phyloP scores from a whole-genome alignment of 73 alveolate genomes.

The Blepharisma stoltei region DNA sequence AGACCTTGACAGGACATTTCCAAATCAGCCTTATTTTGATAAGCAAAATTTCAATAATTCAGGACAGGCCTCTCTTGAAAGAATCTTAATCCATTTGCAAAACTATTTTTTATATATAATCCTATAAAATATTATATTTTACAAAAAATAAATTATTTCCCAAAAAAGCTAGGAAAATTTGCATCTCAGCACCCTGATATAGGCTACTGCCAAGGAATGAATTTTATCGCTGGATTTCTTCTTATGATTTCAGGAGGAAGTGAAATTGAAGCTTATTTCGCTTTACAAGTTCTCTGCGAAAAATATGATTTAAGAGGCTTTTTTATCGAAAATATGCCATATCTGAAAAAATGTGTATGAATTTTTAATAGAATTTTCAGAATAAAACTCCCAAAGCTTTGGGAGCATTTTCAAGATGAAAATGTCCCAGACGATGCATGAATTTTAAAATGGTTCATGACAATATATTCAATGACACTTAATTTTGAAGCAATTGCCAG shows the following conservation, averaged over 20 bases:
- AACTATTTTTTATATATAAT: no score
- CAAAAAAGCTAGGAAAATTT: neutral
- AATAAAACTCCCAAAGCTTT: slow-evolving; percentile 39
- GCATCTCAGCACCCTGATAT: slow-evolving; percentile 37
- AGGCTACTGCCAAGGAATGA: slow-evolving; percentile 62
- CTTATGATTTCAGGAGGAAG: slow-evolving; percentile 54
- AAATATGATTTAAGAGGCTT: slow-evolving; percentile 42
- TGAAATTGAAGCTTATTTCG: slow-evolving; percentile 65
- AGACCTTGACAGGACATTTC: slow-evolving; percentile 24
- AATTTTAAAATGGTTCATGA: slow-evolving; percentile 55
- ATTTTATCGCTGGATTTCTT: slow-evolving; percentile 55
- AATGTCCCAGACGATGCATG: slow-evolving; percentile 43
- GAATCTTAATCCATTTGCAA: no score
- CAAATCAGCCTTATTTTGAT: slow-evolving; percentile 23
- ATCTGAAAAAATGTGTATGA: slow-evolving; percentile 36
- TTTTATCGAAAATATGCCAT: slow-evolving; percentile 51
- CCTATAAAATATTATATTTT: no score
- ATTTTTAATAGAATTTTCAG: slow-evolving; percentile 43
- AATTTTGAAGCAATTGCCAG: slow-evolving; percentile 43
- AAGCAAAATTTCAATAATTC: neutral
- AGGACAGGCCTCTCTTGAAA: slow-evolving; percentile 7
- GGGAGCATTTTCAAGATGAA: slow-evolving; percentile 42
- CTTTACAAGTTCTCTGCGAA: slow-evolving; percentile 39
- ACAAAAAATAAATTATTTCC: no score
- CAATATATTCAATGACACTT: slow-evolving; percentile 46